A percentile compares a stretch with the other conserved stretches of the same genome.
phyloP scores from a whole-genome alignment of 176 grass and related monocot species.

The Carex scoparia region DNA sequence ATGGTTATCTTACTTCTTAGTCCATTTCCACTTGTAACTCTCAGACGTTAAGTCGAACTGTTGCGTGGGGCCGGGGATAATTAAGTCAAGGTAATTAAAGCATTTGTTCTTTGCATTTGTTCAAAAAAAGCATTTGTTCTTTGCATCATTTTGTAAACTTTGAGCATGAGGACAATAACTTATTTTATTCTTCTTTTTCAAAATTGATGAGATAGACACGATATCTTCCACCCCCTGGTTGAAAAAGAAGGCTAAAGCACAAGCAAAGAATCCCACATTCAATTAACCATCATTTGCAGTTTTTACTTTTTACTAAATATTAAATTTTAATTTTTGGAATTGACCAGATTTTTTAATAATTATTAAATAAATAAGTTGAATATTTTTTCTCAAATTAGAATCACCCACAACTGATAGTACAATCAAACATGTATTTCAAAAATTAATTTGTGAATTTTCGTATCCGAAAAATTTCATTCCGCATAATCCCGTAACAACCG shows the following conservation, averaged over 20 bases:
- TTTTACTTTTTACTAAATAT: no score
- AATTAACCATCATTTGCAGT: no score
- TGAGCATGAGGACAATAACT: not conserved
- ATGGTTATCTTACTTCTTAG: not conserved
- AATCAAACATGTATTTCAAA: no score
- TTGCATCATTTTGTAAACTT: not conserved
- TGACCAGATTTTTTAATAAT: no score
- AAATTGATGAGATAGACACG: not conserved
- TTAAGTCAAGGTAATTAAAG: not conserved
- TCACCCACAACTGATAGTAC: no score
- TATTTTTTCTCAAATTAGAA: no score
- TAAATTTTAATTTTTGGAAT: no score
- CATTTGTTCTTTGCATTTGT: constrained; percentile 6
- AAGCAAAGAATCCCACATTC: not conserved
- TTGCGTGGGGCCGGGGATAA: not conserved
- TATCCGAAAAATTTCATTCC: no score
- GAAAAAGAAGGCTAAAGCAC: not conserved
- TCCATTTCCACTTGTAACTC: not conserved
- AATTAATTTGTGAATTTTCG: no score
- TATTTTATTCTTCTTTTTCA: not conserved
- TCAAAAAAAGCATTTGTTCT: not conserved
- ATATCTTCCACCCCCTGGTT: not conserved
- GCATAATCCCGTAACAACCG: no score
- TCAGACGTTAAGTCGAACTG: not conserved
- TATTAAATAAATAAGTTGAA: no score